Conservation (phyloP, 1,284 basidiomycete species). For the Agroathelia rolfsii region DNA sequence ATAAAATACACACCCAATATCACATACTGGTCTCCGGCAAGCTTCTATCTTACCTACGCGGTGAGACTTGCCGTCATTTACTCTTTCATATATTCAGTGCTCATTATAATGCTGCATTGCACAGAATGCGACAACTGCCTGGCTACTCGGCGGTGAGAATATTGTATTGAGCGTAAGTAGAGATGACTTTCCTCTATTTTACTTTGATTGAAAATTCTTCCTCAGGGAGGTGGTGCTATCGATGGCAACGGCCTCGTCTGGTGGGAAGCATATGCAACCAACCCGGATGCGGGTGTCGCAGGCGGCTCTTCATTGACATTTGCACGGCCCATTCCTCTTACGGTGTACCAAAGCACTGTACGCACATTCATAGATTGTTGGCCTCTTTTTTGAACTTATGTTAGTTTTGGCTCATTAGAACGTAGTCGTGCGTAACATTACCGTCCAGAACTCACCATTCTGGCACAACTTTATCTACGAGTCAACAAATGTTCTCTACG, state of each 20-base stretch:
- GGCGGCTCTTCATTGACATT: constrained; percentile 23
- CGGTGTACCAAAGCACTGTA: constrained; percentile 34
- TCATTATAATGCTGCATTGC: constrained; percentile 9
- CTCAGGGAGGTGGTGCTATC: constrained; percentile 32
- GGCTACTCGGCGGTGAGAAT: constrained; percentile 35
- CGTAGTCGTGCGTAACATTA: constrained; percentile 25
- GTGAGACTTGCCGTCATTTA: no score
- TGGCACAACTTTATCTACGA: constrained; percentile 19
- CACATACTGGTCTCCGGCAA: constrained; percentile 34
- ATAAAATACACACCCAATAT: constrained; percentile 32
- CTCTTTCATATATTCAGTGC: constrained; percentile 1
- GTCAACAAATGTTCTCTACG: constrained; percentile 19
- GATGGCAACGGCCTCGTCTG: constrained; percentile 31
- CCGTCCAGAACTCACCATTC: constrained; percentile 19
- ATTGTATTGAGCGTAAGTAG: no score
- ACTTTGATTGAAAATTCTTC: no score
- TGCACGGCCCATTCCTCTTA: constrained; percentile 36
- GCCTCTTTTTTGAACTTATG: no score
- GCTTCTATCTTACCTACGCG: constrained; percentile 31
- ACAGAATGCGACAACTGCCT: constrained; percentile 30
- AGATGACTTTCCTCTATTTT: no score
- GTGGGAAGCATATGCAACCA: constrained; percentile 24
- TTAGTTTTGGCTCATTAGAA: no score
- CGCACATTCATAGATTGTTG: no score
- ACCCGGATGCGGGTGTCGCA: constrained; percentile 13